These are phyloP conservation scores for Purshia tridentata DNA, from an alignment of 306 rosid genomes.

Conservation along the genomic window DNA sequence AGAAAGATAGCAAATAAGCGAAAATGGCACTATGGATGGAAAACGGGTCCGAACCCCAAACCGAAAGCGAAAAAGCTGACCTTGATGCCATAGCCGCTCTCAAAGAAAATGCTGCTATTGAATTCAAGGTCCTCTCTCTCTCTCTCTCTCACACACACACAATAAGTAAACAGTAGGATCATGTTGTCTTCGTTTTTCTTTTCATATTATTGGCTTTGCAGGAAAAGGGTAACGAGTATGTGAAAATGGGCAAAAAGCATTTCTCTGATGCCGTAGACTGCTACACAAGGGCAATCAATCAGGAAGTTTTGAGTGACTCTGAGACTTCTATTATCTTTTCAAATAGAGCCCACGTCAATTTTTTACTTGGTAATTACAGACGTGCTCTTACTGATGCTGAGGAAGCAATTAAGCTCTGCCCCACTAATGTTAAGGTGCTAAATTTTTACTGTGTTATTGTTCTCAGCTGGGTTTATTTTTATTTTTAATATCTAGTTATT, in stretches of 20 bases:
- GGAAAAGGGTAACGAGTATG: constrained; percentile 86
- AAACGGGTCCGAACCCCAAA: constrained; percentile 65
- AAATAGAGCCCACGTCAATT: constrained; percentile 82
- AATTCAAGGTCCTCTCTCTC: constrained; percentile 58
- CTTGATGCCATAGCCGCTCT: constrained; percentile 91
- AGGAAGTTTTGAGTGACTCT: constrained; percentile 56
- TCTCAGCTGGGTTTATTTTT: background rate
- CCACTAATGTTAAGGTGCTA: constrained; percentile 71
- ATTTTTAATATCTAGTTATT: background rate
- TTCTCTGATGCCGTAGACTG: constrained; percentile 86
- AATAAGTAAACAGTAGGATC: background rate
- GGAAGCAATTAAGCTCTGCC: constrained; percentile 63
- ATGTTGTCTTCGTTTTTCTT: background rate
- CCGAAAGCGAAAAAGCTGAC: constrained; percentile 77
- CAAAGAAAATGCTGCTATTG: constrained; percentile 71
- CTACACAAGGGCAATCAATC: constrained; percentile 80
- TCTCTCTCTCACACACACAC: background rate
- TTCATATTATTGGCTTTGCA: constrained; percentile 24
- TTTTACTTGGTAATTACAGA: constrained; percentile 76
- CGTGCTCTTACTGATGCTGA: constrained; percentile 80
- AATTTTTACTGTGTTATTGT: constrained; percentile 8
- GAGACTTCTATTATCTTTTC: constrained; percentile 64
- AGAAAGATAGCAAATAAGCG: background rate
- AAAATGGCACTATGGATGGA: constrained; percentile 90
- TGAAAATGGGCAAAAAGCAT: constrained; percentile 77